Evolutionary conservation across 768 basidiomycete genomes (phyloP).

Genomic region (Panaeolus cyanescens): DNA sequence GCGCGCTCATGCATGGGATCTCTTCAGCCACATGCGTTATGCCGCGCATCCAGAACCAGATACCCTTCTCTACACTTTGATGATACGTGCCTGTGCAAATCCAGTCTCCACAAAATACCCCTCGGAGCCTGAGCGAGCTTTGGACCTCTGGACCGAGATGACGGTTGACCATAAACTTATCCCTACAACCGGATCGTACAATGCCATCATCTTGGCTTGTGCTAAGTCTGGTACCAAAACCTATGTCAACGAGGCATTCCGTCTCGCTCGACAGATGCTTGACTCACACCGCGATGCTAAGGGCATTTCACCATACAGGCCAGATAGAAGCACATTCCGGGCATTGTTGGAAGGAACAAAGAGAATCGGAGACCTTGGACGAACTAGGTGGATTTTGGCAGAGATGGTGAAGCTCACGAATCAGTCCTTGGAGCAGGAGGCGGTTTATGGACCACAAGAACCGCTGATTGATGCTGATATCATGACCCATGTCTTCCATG

Average conservation of each 20-base stretch:
- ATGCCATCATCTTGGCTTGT: constrained; percentile 82
- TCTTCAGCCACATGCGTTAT: constrained; percentile 95
- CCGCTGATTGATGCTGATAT: constrained; percentile 57
- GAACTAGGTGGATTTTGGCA: constrained; percentile 88
- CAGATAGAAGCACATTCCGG: constrained; percentile 70
- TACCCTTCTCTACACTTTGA: constrained; percentile 68
- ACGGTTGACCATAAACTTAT: constrained; percentile 63
- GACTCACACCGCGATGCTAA: constrained; percentile 71
- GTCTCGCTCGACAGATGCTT: constrained; percentile 85
- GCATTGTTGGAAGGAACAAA: constrained; percentile 92
- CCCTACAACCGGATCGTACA: constrained; percentile 74
- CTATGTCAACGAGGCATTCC: constrained; percentile 82
- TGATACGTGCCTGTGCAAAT: constrained; percentile 86
- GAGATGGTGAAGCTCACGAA: constrained; percentile 62
- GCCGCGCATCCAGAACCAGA: constrained; percentile 87
- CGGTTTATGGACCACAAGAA: constrained; percentile 23
- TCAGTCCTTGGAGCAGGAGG: constrained; percentile 13
- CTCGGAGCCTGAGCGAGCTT: constrained; percentile 88
- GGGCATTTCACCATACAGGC: constrained; percentile 55
- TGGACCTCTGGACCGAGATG: constrained; percentile 96
- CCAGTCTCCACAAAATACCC: constrained; percentile 40
- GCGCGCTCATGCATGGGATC: constrained; percentile 87
- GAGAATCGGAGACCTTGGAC: constrained; percentile 77
- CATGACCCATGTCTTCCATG: constrained; percentile 84
- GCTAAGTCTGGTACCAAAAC: constrained; percentile 60